Evolutionary conservation across 257 asterid species (phyloP).

Genomic region (Hygrophila difformis): DNA sequence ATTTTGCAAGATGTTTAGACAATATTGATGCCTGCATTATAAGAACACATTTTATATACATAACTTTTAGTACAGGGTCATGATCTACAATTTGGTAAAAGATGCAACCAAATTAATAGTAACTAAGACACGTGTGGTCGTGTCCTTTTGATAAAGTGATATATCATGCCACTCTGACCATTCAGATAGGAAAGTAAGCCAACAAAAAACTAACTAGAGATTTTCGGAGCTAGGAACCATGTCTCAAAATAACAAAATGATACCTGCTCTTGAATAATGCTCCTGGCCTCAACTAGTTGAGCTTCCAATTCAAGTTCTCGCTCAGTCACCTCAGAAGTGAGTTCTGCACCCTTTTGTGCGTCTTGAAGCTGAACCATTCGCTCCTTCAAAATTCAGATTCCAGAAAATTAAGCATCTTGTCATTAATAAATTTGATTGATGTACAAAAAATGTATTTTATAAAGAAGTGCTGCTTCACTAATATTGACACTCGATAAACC

Average conservation of each 20-base stretch:
- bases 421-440: not conserved
- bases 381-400: conserved; percentile 48
- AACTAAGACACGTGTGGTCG: too few species aligned
- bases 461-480: not conserved
- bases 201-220: too few species aligned
- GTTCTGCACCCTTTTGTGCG: conserved; percentile 73
- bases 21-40: conserved; percentile 62
- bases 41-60: not conserved
- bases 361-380: conserved; percentile 95
- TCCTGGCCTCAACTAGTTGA: conserved; percentile 98
- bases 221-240: not conserved
- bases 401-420: conserved; percentile 1
- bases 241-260: not conserved
- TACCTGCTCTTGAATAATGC: conserved; percentile 99
- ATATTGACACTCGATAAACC: conserved; percentile 26
- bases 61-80: not conserved
- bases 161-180: too few species aligned
- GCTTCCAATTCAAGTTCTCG: conserved; percentile 99
- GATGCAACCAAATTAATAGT: not conserved
- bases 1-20: conserved; percentile 60
- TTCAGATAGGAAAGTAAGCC: too few species aligned
- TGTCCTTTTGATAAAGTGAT: too few species aligned
- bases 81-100: not conserved
- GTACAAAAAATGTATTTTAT: too few species aligned
- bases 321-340: conserved; percentile 85